Conservation (phyloP, 1,284 basidiomycete species). For the Sanghuangporus sanghuang region DNA sequence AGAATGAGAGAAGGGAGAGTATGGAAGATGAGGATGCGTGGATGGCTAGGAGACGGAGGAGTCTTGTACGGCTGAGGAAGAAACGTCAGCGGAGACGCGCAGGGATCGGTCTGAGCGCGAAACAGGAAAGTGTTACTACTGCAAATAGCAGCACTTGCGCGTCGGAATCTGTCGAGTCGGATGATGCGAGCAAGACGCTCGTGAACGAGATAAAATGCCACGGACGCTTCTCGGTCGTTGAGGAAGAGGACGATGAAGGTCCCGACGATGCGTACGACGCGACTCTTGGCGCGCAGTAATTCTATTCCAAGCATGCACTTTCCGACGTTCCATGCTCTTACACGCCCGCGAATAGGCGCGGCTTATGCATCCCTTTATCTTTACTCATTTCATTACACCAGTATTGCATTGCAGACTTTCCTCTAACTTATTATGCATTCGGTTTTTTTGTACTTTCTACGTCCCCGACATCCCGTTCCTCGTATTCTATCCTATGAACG, state of each 20-base stretch:
- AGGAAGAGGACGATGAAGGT: slow-evolving; percentile 12
- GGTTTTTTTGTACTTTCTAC: neutral
- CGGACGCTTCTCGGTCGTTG: slow-evolving; percentile 10
- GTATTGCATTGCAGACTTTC: neutral
- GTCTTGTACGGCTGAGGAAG: slow-evolving; percentile 33
- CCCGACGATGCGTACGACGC: neutral
- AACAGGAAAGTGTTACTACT: neutral
- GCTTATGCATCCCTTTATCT: neutral
- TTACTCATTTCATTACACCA: neutral
- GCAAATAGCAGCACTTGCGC: neutral
- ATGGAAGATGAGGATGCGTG: slow-evolving; percentile 35
- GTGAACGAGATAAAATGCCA: neutral
- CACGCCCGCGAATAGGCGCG: neutral
- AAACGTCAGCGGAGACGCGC: slow-evolving; percentile 15
- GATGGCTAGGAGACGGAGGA: slow-evolving; percentile 39
- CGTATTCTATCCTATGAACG: neutral
- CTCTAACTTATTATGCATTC: slow-evolving; percentile 6
- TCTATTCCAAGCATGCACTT: neutral
- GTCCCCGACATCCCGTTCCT: neutral
- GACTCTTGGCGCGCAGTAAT: neutral
- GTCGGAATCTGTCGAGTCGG: neutral
- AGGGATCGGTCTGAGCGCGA: neutral
- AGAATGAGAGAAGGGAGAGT: slow-evolving; percentile 18
- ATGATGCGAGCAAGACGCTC: neutral
- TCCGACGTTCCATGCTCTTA: neutral